These are phyloP conservation scores for Actinomucor elegans DNA, from an alignment of 371 early-diverging fungal genomes.

Conservation along the genomic window DNA sequence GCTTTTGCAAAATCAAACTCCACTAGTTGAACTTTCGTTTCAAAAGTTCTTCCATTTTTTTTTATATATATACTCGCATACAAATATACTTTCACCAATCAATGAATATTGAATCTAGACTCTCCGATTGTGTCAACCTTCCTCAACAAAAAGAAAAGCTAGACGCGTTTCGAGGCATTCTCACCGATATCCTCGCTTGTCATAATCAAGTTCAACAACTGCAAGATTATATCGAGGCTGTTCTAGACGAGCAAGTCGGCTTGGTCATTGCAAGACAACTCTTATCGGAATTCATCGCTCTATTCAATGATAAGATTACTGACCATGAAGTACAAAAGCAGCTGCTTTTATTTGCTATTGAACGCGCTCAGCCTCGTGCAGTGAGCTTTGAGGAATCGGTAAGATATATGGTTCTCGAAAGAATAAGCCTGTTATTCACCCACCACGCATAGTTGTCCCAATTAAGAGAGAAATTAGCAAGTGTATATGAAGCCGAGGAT, in stretches of 20 bases:
- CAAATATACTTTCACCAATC: not conserved
- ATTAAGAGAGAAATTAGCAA: constrained; percentile 73
- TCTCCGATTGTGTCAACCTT: constrained; percentile 29
- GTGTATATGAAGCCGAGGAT: constrained; percentile 72
- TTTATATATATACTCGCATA: too few species aligned
- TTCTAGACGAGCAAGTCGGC: constrained; percentile 73
- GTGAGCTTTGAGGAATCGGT: constrained; percentile 92
- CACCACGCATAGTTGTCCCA: constrained; percentile 63
- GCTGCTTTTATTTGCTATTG: constrained; percentile 57
- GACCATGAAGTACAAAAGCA: constrained; percentile 48
- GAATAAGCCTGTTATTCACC: not conserved
- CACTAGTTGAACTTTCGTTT: too few species aligned
- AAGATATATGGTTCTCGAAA: not conserved
- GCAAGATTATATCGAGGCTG: constrained; percentile 56
- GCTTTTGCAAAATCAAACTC: too few species aligned
- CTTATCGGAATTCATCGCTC: constrained; percentile 59
- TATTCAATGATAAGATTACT: constrained; percentile 35
- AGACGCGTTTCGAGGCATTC: constrained; percentile 33
- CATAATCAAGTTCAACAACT: constrained; percentile 24
- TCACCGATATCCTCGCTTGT: constrained; percentile 29
- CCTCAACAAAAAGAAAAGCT: constrained; percentile 46
- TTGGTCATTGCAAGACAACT: constrained; percentile 77
- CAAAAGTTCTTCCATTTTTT: not conserved
- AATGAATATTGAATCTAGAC: constrained; percentile 32
- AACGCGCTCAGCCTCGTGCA: constrained; percentile 61